Percentiles rank a stretch among this genome's conserved stretches.
These are phyloP conservation scores for Gracilaria gracilis DNA, from an alignment of 23 red algal species.

Conservation along the genomic window DNA sequence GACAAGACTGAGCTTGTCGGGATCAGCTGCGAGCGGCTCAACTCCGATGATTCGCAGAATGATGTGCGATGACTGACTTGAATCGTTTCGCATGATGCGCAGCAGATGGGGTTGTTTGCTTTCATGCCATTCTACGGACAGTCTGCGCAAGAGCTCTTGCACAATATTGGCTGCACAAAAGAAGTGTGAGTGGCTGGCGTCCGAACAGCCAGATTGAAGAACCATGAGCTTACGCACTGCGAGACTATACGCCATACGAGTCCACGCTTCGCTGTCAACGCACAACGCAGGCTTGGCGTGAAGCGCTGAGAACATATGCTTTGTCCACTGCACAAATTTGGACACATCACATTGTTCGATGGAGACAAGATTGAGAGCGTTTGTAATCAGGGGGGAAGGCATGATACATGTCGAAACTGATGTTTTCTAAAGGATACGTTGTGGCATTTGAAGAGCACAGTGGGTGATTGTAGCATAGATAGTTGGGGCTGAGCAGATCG, in stretches of 20 bases:
- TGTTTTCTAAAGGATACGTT: constrained; percentile 10
- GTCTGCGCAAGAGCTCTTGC: constrained; percentile 64
- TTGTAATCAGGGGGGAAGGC: constrained; percentile 43
- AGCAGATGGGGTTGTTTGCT: constrained; percentile 55
- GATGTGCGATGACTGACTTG: constrained; percentile 52
- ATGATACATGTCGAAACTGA: constrained; percentile 45
- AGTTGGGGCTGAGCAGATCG: background rate
- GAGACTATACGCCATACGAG: constrained; percentile 51
- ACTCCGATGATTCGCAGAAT: constrained; percentile 52
- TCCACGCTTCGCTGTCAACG: constrained; percentile 65
- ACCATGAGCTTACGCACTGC: constrained; percentile 49
- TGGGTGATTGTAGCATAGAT: constrained; percentile 4
- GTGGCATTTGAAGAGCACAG: constrained; percentile 14
- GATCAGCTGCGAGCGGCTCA: background rate
- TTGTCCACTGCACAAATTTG: constrained; percentile 59
- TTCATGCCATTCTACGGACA: constrained; percentile 57
- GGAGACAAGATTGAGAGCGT: background rate
- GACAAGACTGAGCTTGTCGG: constrained; percentile 28
- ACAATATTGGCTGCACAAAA: constrained; percentile 50
- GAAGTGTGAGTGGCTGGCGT: background rate
- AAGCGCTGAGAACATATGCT: constrained; percentile 31
- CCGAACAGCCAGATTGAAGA: background rate
- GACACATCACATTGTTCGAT: constrained; percentile 31
- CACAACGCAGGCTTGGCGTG: constrained; percentile 46
- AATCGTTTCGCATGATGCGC: constrained; percentile 67